Evolutionary conservation across 352 stramenopile genomes (phyloP).

Genomic region (Pythium myriotylum): DNA sequence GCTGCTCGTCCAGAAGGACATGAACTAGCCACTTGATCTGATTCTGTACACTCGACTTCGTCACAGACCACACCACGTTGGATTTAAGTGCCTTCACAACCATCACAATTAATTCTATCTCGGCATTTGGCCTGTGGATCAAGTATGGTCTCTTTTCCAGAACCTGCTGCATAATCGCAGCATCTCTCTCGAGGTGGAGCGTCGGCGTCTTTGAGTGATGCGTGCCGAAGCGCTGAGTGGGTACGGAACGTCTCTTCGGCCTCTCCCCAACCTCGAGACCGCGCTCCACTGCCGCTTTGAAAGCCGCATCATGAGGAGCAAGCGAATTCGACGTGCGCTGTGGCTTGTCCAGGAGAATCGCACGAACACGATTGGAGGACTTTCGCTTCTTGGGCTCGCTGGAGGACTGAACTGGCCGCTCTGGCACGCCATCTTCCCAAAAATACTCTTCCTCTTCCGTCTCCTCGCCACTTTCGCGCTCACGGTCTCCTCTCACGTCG

Average conservation of each 20-base stretch:
- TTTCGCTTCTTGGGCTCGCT: no score
- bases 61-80: slow-evolving; percentile 6
- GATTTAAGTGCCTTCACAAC: slow-evolving; percentile 10
- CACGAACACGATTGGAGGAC: no score
- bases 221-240: slow-evolving; percentile 9
- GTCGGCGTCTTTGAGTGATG: not conserved
- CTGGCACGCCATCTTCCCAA: no score
- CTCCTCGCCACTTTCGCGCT: no score
- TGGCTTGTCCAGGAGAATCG: no score
- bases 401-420: no score
- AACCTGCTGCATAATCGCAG: slow-evolving; percentile 14
- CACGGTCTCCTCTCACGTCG: no score
- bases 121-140: not conserved
- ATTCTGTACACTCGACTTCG: not conserved
- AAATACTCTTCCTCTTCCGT: no score
- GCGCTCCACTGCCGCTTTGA: slow-evolving; percentile 12
- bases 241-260: slow-evolving; percentile 1
- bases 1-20: slow-evolving; percentile 2
- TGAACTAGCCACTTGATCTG: slow-evolving; percentile 17
- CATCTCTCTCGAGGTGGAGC: slow-evolving; percentile 2
- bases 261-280: slow-evolving; percentile 1
- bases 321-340: not conserved
- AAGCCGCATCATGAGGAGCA: slow-evolving; percentile 12
- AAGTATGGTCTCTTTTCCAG: slow-evolving; percentile 13
- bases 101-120: slow-evolving; percentile 1